phyloP scores from a whole-genome alignment of 106 monocot genomes.

The Dendrobium officinale region DNA sequence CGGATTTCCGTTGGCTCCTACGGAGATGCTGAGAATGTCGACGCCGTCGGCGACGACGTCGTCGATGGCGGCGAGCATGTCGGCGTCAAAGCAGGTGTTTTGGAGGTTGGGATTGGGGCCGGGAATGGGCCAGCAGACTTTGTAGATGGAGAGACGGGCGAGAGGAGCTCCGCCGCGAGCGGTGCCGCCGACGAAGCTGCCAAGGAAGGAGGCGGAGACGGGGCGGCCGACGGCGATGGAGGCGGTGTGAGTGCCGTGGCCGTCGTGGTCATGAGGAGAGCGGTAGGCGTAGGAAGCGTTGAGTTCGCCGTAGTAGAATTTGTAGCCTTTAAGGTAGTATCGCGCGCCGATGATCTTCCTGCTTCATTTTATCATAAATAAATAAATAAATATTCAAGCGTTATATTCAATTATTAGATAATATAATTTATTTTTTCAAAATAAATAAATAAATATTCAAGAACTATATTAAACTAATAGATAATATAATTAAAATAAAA shows the following conservation, averaged over 20 bases:
- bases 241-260: constrained; percentile 87
- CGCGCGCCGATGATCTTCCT: constrained; percentile 90
- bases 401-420: no score
- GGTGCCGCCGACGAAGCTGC: constrained; percentile 50
- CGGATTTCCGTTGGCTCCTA: constrained; percentile 34
- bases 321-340: constrained; percentile 73
- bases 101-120: constrained; percentile 79
- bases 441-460: no score
- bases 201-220: constrained; percentile 46
- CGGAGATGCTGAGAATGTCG: constrained; percentile 67
- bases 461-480: no score
- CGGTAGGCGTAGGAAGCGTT: constrained; percentile 60
- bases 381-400: not conserved
- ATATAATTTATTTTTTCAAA: no score
- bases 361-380: not conserved
- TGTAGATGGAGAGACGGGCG: constrained; percentile 70
- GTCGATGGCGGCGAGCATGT: constrained; percentile 85
- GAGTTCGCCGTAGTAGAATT: constrained; percentile 47
- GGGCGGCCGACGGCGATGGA: constrained; percentile 67
- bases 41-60: constrained; percentile 80
- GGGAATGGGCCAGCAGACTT: constrained; percentile 83
- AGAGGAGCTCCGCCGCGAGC: constrained; percentile 66
- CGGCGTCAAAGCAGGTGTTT: constrained; percentile 77
- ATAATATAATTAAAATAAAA: no score
- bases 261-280: constrained; percentile 75